A percentile compares a stretch with the other conserved stretches of the same genome.
These are phyloP conservation scores for Entonaema liquescens DNA, from an alignment of 495 filamentous ascomycete genomes.

Conservation along the genomic window DNA sequence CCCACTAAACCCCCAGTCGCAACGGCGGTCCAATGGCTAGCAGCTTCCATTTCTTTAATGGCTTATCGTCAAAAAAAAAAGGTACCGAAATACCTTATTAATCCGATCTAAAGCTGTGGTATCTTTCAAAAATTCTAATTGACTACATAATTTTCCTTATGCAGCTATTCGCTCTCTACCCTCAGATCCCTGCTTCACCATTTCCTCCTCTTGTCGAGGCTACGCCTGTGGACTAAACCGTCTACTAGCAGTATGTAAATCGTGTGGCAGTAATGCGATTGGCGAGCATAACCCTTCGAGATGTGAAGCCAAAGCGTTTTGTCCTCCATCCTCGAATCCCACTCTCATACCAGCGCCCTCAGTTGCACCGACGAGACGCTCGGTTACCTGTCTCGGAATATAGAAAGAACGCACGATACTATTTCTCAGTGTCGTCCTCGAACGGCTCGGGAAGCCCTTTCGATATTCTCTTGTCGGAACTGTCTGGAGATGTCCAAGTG, in stretches of 20 bases:
- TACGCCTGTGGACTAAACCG: background rate
- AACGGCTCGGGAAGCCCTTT: slow-evolving; percentile 3
- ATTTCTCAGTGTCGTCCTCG: slow-evolving; percentile 16
- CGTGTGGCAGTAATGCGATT: slow-evolving; percentile 45
- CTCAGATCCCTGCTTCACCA: background rate
- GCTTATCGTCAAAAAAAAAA: background rate
- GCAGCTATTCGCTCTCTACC: background rate
- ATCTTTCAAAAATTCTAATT: background rate
- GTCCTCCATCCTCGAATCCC: slow-evolving; percentile 27
- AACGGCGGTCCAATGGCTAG: background rate
- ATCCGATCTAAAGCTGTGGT: background rate
- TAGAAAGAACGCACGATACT: background rate
- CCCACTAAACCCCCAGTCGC: background rate
- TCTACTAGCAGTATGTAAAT: slow-evolving; percentile 37
- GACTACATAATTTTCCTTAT: background rate
- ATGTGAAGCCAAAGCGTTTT: slow-evolving; percentile 41
- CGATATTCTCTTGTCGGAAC: slow-evolving; percentile 4
- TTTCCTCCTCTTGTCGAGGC: background rate
- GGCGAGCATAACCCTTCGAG: slow-evolving; percentile 38
- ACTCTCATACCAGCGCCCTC: slow-evolving; percentile 11
- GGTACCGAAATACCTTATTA: background rate
- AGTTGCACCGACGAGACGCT: background rate
- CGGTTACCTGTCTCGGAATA: background rate
- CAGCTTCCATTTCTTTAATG: background rate
- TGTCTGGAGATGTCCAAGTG: slow-evolving; percentile 1